Evolutionary conservation across 805 yeast genomes (phyloP), one percentile per base, ranked within the genome.

Genomic region (Pichia nakasei): DNA sequence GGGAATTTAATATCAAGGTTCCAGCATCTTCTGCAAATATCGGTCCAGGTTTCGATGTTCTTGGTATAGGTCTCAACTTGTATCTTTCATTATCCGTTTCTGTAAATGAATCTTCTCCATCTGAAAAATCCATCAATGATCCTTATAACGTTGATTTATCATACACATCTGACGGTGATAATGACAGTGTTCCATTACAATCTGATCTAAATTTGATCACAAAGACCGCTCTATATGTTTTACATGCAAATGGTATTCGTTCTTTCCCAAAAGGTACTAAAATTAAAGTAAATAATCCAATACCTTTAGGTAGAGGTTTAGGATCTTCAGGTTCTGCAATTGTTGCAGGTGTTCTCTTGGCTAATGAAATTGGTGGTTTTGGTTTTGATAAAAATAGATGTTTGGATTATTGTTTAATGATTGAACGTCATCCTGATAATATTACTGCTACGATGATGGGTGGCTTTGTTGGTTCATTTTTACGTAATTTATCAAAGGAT

Each of bases 371-470:
- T 29, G 96, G 93, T 33, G 70, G 76, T 41, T 68, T 91, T 31
- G 78, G 76, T 1, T 76, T 88, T 48, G 67, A 80, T 40, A 89
- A 84, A 64, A 81, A 77, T 54, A 73, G 97, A 54, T 75, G 93
- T 80, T 70, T 93, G 55, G 98, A 93, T 64, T 93, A 85, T 69
- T 87, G 96, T 63, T 73, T 93, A 54, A 85, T 93, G 93, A 89
- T 93, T 53, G 98, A 93, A 69, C 80, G 97, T 61, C 98, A 93
- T 58, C 98, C 98, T 31, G 98, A 93, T 66, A 93, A 93, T 64
- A 89, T 93, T 57, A 87, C 96, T 12, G 98, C 98, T 27, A 96
- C 98, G 32, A 87, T 93, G 96, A 83, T 89, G 81, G 98, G 98
- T 48, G 97, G 98, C 1, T 93, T 93, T 63, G 96, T 89, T 35